A percentile compares a stretch with the other conserved stretches of the same genome.
Conservation (phyloP, 805 yeast genomes). For the Teunomyces cretensis region DNA sequence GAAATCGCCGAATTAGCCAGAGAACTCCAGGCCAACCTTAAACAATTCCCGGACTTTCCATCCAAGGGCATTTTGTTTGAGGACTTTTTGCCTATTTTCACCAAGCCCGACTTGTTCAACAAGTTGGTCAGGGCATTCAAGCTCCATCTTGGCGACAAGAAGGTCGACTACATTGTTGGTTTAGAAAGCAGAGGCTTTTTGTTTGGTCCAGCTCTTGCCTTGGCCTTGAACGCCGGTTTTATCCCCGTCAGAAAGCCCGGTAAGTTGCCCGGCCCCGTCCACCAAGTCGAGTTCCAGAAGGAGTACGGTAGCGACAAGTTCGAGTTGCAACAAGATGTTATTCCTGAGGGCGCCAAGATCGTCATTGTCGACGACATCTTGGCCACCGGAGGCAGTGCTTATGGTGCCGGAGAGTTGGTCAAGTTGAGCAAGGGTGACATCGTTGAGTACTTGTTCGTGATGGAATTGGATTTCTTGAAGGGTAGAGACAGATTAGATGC, state of each 20-base stretch:
- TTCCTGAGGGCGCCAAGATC: slow-evolving; percentile 78
- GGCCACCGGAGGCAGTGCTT: slow-evolving; percentile 97
- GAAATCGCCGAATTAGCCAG: slow-evolving; percentile 33
- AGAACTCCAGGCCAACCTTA: slow-evolving; percentile 38
- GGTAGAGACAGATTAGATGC: slow-evolving; percentile 87
- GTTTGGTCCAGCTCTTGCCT: slow-evolving; percentile 93
- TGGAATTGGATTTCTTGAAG: slow-evolving; percentile 93
- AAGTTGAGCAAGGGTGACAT: slow-evolving; percentile 64
- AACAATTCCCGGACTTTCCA: slow-evolving; percentile 93
- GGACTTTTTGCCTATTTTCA: slow-evolving; percentile 93
- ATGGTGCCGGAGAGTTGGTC: slow-evolving; percentile 88
- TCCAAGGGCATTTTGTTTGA: slow-evolving; percentile 89
- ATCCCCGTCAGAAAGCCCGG: slow-evolving; percentile 96
- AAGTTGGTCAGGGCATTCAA: slow-evolving; percentile 79
- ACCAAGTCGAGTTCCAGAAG: slow-evolving; percentile 71
- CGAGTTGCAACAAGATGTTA: slow-evolving; percentile 81
- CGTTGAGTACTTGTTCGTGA: slow-evolving; percentile 79
- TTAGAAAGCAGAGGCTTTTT: slow-evolving; percentile 96
- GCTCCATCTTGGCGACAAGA: slow-evolving; percentile 61
- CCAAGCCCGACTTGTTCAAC: slow-evolving; percentile 76
- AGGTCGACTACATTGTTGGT: slow-evolving; percentile 88
- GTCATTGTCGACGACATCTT: slow-evolving; percentile 92
- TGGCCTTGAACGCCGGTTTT: slow-evolving; percentile 85
- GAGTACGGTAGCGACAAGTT: slow-evolving; percentile 92
- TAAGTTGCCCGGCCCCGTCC: slow-evolving; percentile 85